phyloP scores from a whole-genome alignment of 176 grass and related monocot species.

The Ensete glaucum region DNA sequence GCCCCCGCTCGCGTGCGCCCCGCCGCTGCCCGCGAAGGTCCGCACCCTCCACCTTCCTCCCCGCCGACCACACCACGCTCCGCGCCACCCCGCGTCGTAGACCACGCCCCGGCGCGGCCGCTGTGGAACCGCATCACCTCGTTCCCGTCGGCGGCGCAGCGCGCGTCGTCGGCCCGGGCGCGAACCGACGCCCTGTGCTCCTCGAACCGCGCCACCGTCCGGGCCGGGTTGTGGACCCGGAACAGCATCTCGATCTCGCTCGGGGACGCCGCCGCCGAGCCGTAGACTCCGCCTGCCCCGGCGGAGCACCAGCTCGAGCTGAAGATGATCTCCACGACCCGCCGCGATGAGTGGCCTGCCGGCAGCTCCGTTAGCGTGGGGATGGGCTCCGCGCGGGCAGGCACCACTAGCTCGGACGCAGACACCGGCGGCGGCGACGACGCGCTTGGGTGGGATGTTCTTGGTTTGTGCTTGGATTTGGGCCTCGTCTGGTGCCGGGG shows the following conservation, averaged over 20 bases:
- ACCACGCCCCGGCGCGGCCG: background rate
- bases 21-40: constrained; percentile 72
- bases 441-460: constrained; percentile 14
- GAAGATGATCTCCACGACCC: constrained; percentile 92
- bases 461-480: constrained; percentile 15
- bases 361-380: constrained; percentile 69
- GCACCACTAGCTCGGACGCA: constrained; percentile 2
- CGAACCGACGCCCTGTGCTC: constrained; percentile 59
- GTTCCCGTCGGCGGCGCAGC: constrained; percentile 74
- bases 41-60: constrained; percentile 26
- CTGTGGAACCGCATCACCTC: constrained; percentile 83
- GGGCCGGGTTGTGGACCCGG: constrained; percentile 65
- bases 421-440: constrained; percentile 24
- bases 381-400: background rate
- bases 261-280: constrained; percentile 20
- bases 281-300: background rate
- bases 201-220: constrained; percentile 65
- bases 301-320: constrained; percentile 48
- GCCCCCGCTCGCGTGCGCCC: constrained; percentile 52
- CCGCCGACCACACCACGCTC: constrained; percentile 11
- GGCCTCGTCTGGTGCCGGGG: constrained; percentile 16
- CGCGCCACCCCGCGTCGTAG: constrained; percentile 12
- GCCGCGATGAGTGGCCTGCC: constrained; percentile 63
- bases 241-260: constrained; percentile 86
- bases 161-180: constrained; percentile 31